Percentiles rank a stretch among this genome's conserved stretches.
Conservation (phyloP, 1,139 yeast genomes). For the Pichia sp. region DNA sequence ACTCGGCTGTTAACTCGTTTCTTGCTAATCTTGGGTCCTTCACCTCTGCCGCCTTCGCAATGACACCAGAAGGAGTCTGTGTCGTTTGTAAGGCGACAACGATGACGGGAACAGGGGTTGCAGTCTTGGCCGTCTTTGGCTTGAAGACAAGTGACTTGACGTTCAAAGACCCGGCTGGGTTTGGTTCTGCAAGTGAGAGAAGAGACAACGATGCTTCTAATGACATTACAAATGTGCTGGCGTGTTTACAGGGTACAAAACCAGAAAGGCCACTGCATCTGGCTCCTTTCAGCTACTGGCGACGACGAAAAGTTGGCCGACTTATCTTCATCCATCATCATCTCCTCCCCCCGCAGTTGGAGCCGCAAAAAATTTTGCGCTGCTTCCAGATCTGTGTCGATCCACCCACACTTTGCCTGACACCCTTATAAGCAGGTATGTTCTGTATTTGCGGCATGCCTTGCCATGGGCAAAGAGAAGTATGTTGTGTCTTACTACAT, state of each 20-base stretch:
- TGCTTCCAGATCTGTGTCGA: not conserved
- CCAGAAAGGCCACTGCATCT: not conserved
- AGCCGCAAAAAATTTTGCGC: not conserved
- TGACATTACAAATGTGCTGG: slow-evolving; percentile 36
- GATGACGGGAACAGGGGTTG: slow-evolving; percentile 75
- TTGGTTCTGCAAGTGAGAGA: slow-evolving; percentile 48
- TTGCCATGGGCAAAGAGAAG: not conserved
- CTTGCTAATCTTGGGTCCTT: slow-evolving; percentile 88
- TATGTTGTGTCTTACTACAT: slow-evolving; percentile 4
- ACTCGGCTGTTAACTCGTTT: slow-evolving; percentile 67
- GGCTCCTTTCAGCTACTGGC: not conserved
- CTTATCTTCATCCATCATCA: not conserved
- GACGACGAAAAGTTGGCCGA: not conserved
- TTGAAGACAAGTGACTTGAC: slow-evolving; percentile 77
- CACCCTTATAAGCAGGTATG: too few species aligned
- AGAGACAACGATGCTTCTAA: slow-evolving; percentile 52
- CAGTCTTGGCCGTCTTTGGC: slow-evolving; percentile 85
- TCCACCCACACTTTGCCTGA: not conserved
- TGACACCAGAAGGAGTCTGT: slow-evolving; percentile 58
- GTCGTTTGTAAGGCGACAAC: slow-evolving; percentile 74
- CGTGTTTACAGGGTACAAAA: not conserved
- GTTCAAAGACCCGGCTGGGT: slow-evolving; percentile 40
- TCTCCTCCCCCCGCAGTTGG: not conserved
- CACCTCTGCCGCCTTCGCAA: slow-evolving; percentile 65
- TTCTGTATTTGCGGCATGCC: too few species aligned